Base-by-base conservation (phyloP, 257 asterid species). In the Voacanga thouarsii region DNA sequence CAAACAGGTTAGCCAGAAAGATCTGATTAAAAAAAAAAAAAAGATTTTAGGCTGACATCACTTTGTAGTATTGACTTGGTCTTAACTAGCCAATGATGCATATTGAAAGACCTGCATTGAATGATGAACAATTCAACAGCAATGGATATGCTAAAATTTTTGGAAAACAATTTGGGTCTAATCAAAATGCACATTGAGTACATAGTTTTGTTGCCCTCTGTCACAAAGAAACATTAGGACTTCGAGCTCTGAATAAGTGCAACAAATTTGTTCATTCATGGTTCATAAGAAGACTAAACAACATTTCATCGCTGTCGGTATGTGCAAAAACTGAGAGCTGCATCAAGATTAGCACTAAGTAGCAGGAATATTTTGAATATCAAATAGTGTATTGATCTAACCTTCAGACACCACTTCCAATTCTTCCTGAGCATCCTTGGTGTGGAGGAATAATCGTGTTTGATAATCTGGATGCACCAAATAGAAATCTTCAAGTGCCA, bases 331-430 rank as follows among this genome's bases (percentile, higher is more conserved):
- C 15, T 3, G 72, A 37, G 71, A 30, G 70, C 43, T 64, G 14
- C 12, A 30, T 19, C 24, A 66, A 37, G 47, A 41, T 30, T 37
- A 4, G 37, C 49, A 37, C 26, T 7, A 16, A 7, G 59, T 59
- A 24, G 71, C 57, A 59, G 44, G 45, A 57, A 43, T 43, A 59
- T 6, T n/a, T 43, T 75, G 24, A 41, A 43, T 14, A 45, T 33
- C 21, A 67, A 23, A 43, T 41, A 57, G 71, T 44, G 59, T 14
- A 44, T 3, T 39, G 21, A 23, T 23, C 18, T 18, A 28, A 90
- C 96, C 91, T 75, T 89, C 90, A 77, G 85, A 80, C 47, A 81
- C 83, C 53, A 86, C 87, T 47, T 88, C 85, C 41, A 89, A 43
- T 19, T 71, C 79, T 33, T 23, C 82, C 5, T 67, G 56, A 1